Percentiles rank a stretch among this genome's conserved stretches.
Conservation (phyloP, 169 alveolate species). For the Cyclospora cayetanensis region DNA sequence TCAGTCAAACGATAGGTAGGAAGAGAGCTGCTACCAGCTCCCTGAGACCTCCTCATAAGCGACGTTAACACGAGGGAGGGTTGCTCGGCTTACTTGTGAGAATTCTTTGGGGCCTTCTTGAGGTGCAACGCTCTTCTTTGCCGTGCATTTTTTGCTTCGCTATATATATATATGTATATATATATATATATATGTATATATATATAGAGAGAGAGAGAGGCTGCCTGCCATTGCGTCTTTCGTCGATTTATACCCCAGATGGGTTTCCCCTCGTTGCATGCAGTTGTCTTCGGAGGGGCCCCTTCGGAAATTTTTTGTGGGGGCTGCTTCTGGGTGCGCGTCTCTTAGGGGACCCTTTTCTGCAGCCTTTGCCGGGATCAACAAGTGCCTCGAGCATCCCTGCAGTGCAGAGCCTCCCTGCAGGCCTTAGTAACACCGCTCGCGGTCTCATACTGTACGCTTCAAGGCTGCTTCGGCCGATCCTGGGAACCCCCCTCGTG, state of each 20-base stretch:
- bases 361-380: too few relatives aligned
- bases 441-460: neutral
- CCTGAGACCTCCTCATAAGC: neutral
- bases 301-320: neutral
- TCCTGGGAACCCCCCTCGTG: slow-evolving; percentile 10
- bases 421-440: neutral
- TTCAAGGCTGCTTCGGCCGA: slow-evolving; percentile 17
- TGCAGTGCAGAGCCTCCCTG: neutral
- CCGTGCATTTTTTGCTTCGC: neutral
- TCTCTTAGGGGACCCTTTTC: too few relatives aligned
- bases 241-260: neutral
- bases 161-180: neutral
- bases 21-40: neutral
- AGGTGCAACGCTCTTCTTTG: too few relatives aligned
- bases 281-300: neutral
- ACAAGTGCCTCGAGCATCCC: too few relatives aligned
- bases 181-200: neutral
- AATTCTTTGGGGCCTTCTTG: neutral
- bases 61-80: neutral
- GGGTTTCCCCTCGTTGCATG: too few relatives aligned
- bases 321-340: too few relatives aligned
- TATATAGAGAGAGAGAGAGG: neutral
- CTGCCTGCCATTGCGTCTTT: too few relatives aligned
- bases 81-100: neutral
- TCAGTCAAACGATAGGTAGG: neutral